Evolutionary conservation across 2,329 filamentous ascomycete species (phyloP), one percentile per base, ranked within the genome.

Genomic region (Escovopsis sp.): DNA sequence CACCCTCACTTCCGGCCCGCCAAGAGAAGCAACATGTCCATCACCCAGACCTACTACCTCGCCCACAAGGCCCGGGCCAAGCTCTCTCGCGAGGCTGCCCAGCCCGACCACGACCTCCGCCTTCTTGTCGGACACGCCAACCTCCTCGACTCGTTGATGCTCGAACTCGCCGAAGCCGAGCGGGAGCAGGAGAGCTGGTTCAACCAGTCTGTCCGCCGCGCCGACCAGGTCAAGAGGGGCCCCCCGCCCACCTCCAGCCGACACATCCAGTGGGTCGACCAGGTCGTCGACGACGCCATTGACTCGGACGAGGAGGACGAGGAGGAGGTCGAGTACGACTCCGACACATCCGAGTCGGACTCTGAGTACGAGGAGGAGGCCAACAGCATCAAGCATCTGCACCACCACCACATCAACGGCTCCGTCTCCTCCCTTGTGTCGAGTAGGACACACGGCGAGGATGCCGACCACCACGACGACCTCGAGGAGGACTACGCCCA

Each of bases 41-140:
- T 96, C 69, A 93, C 89, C 26, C 87, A 95, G 68, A 96, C 89
- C 48, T 98, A 96, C 82, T 94, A 86, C 71, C 82, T 96, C 56
- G 91, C 91, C 61, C 88, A 94, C 73, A 89, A 88, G 66, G 91
- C 91, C 60, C 80, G 91, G 63, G 82, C 81, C 55, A 98, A 98
- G 86, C 87, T 98, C 59, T 87, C 87, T 51, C 77, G 75, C 50
- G 89, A 96, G 70, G 91, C 91, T 69, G 78, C 80, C 64, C 82
- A 82, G 57, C 72, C 85, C 55, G 89, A 96, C 61, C 91, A 96
- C 74, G 80, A 96, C 71, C 84, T 98, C 49, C 81, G 89, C 59
- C 78, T 93, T 38, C 82, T 98, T 47, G 91, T 98, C 55, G 91
- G 89, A 57, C 91, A 98, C 67, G 91, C 91, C 70, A 98, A 96